phyloP scores from a whole-genome alignment of 805 yeast species.

The Candida multigemmis region DNA sequence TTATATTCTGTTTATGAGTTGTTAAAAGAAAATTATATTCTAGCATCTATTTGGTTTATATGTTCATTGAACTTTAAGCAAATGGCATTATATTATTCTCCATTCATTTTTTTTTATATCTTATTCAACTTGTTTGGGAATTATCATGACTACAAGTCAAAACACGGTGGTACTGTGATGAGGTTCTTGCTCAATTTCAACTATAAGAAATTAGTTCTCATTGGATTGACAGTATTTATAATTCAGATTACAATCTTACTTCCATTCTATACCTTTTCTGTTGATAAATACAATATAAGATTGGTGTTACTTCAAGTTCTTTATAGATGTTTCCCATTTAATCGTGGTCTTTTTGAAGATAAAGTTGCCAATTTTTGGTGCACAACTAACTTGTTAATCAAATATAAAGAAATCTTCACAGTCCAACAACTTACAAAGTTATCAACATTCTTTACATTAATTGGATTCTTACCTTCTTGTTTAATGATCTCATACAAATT shows the following conservation, averaged over 20 bases:
- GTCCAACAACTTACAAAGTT: slow-evolving; percentile 49
- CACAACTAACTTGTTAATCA: slow-evolving; percentile 71
- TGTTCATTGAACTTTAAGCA: slow-evolving; percentile 80
- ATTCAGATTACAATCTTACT: slow-evolving; percentile 43
- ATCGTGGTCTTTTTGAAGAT: slow-evolving; percentile 92
- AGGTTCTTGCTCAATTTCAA: too few relatives aligned
- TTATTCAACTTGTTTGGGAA: slow-evolving; percentile 38
- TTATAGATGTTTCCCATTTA: slow-evolving; percentile 78
- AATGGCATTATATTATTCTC: slow-evolving; percentile 91
- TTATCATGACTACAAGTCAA: slow-evolving; percentile 8
- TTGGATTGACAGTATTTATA: slow-evolving; percentile 54
- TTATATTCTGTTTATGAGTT: slow-evolving; percentile 60
- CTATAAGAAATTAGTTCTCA: slow-evolving; percentile 46
- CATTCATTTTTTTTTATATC: slow-evolving; percentile 75
- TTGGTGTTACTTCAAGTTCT: slow-evolving; percentile 51
- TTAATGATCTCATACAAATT: slow-evolving; percentile 27
- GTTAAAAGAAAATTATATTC: slow-evolving; percentile 49
- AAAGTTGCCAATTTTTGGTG: slow-evolving; percentile 98
- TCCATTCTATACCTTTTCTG: slow-evolving; percentile 45
- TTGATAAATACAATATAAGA: slow-evolving; percentile 4
- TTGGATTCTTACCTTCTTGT: slow-evolving; percentile 22
- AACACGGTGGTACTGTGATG: too few relatives aligned
- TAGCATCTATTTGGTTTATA: slow-evolving; percentile 73
- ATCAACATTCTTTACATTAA: slow-evolving; percentile 46
- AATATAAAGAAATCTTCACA: slow-evolving; percentile 51